Conservation (phyloP, 371 early-diverging fungal genomes). For the Mucor racemosus region DNA sequence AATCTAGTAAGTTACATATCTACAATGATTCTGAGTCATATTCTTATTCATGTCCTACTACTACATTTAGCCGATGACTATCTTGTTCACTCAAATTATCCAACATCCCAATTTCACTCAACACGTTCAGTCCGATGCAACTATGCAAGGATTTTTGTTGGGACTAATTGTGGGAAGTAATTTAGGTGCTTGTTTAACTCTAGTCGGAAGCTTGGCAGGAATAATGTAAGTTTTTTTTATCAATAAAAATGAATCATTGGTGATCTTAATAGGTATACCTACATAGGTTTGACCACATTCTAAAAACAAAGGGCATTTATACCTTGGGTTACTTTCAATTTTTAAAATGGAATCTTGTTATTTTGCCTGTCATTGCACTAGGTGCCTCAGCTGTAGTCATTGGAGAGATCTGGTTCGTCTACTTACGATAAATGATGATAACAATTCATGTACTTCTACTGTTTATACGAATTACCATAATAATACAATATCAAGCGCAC, state of each 20-base stretch:
- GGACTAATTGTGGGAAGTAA: conserved; percentile 81
- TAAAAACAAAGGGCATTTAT: conserved; percentile 60
- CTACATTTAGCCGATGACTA: conserved; percentile 68
- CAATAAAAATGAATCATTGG: too few species aligned
- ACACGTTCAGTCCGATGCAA: conserved; percentile 33
- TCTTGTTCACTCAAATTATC: conserved; percentile 76
- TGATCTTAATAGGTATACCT: background rate
- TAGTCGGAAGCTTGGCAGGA: conserved; percentile 81
- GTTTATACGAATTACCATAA: too few species aligned
- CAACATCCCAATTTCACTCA: conserved; percentile 65
- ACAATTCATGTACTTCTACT: too few species aligned
- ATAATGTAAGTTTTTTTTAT: conserved; percentile 64
- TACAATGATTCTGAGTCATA: background rate
- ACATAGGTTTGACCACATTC: conserved; percentile 60
- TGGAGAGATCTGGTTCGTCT: conserved; percentile 55
- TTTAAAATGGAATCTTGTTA: conserved; percentile 63
- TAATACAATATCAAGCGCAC: too few species aligned
- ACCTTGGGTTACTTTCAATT: conserved; percentile 62
- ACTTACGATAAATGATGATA: conserved; percentile 17
- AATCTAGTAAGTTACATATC: conserved; percentile 52
- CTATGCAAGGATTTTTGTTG: conserved; percentile 66
- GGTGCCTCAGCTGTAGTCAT: conserved; percentile 56
- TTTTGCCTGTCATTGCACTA: conserved; percentile 62
- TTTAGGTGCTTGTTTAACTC: conserved; percentile 78
- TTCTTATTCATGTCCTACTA: background rate